Conservation (phyloP, 257 asterid genomes). For the Gentiana straminea region DNA sequence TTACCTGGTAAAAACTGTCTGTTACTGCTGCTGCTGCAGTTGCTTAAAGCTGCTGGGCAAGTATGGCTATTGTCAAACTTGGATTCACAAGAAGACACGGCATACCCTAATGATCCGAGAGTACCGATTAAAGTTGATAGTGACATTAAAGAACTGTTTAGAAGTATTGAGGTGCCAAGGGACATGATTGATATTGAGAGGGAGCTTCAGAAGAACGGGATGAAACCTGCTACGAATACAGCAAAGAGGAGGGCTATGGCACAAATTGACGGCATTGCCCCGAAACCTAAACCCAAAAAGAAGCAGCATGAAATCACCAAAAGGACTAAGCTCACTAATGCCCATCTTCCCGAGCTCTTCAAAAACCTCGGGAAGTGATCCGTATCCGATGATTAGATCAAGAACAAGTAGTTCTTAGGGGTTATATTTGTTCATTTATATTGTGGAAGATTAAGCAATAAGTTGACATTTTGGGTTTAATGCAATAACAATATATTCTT, state of each 20-base stretch:
- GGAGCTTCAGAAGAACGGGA: conserved; percentile 82
- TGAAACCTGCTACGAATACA: conserved; percentile 51
- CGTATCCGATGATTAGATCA: no score
- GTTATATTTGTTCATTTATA: no score
- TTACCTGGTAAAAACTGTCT: neutral
- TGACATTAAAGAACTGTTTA: conserved; percentile 20
- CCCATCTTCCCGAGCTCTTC: conserved; percentile 85
- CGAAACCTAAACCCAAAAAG: conserved; percentile 7
- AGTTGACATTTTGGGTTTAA: no score
- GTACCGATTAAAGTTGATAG: conserved; percentile 7
- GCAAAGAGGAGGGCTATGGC: conserved; percentile 10
- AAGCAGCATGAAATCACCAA: conserved; percentile 48
- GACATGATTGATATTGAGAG: conserved; percentile 80
- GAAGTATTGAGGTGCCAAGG: conserved; percentile 30
- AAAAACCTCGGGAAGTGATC: conserved; percentile 23
- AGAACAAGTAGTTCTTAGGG: no score
- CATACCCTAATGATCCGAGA: conserved; percentile 9
- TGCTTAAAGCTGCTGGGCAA: conserved; percentile 9
- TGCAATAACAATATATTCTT: no score
- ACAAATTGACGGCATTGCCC: conserved; percentile 2
- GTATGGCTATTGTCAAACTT: conserved; percentile 9
- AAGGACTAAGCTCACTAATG: conserved; percentile 87
- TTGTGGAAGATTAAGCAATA: no score
- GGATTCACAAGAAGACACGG: conserved; percentile 8
- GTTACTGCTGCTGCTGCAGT: neutral